phyloP scores from a whole-genome alignment of 2,329 filamentous ascomycete species.

The Zymoseptoria crescenta region DNA sequence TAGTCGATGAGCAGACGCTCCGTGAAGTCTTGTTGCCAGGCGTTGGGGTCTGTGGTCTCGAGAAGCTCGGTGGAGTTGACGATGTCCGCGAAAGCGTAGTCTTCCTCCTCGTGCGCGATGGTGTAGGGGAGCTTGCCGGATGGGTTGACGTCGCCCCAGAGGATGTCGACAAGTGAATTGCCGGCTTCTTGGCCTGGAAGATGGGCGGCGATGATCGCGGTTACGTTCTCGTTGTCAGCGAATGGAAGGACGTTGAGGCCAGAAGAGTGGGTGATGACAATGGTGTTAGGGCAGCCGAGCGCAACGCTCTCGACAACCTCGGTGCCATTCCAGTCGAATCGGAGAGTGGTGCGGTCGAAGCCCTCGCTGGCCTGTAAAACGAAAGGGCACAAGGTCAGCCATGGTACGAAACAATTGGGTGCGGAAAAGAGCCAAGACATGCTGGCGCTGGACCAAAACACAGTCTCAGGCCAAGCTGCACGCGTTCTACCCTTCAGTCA shows the following conservation, averaged over 20 bases:
- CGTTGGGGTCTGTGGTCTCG: conserved; percentile 30
- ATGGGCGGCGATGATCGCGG: conserved; percentile 35
- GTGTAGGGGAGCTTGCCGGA: conserved; percentile 26
- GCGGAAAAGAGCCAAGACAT: too few species aligned
- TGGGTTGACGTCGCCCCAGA: conserved; percentile 26
- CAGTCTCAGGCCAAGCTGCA: background rate
- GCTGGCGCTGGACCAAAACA: background rate
- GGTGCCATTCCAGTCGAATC: conserved; percentile 38
- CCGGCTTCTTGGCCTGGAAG: conserved; percentile 35
- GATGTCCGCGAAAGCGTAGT: conserved; percentile 29
- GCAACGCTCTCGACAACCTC: conserved; percentile 24
- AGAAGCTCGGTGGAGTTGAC: conserved; percentile 32
- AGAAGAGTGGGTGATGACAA: conserved; percentile 25
- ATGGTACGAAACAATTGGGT: background rate
- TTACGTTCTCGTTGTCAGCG: conserved; percentile 30
- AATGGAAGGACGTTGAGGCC: conserved; percentile 35
- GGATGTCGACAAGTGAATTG: conserved; percentile 36
- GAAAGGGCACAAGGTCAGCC: conserved; percentile 24
- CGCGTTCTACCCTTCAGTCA: background rate
- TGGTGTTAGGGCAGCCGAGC: conserved; percentile 23
- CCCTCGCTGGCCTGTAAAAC: conserved; percentile 39
- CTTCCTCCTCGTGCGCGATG: conserved; percentile 20
- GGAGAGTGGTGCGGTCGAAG: conserved; percentile 35
- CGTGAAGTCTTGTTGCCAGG: conserved; percentile 44
- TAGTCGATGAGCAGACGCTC: conserved; percentile 50